phyloP scores from a whole-genome alignment of 129 eudicot species.

The Sambucus nigra region DNA sequence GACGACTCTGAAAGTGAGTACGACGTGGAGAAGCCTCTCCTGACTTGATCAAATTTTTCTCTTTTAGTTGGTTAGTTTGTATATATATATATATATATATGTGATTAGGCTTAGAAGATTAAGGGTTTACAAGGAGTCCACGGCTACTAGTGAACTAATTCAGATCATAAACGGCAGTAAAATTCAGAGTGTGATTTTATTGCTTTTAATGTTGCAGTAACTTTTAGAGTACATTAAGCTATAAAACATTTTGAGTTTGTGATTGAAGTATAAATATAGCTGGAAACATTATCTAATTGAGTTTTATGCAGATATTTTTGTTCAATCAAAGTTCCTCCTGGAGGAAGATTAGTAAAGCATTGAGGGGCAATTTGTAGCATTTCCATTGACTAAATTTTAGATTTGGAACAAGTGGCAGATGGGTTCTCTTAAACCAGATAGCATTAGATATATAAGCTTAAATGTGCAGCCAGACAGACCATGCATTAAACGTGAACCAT shows the following conservation, averaged over 20 bases:
- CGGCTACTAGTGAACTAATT: neutral
- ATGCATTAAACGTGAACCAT: too few species aligned
- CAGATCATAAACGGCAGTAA: too few species aligned
- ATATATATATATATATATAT: neutral
- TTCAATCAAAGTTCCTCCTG: neutral
- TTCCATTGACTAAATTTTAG: neutral
- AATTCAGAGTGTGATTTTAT: too few species aligned
- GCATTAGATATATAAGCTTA: too few species aligned
- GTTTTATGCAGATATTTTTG: neutral
- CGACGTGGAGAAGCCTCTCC: slow-evolving; percentile 42
- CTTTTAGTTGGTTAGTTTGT: neutral
- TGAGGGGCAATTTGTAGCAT: too few species aligned
- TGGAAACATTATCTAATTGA: neutral
- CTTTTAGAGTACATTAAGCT: neutral
- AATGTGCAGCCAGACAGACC: too few species aligned
- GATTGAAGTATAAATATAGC: too few species aligned
- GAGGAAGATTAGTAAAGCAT: too few species aligned
- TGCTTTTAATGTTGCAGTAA: neutral
- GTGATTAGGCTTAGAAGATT: neutral
- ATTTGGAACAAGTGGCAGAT: neutral
- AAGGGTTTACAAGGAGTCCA: neutral
- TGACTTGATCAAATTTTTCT: slow-evolving; percentile 13
- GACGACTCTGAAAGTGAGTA: slow-evolving; percentile 14
- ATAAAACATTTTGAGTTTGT: too few species aligned
- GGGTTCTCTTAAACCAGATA: too few species aligned